Evolutionary conservation across 345 rosid genomes (phyloP).

Genomic region (Carallia brachiata): DNA sequence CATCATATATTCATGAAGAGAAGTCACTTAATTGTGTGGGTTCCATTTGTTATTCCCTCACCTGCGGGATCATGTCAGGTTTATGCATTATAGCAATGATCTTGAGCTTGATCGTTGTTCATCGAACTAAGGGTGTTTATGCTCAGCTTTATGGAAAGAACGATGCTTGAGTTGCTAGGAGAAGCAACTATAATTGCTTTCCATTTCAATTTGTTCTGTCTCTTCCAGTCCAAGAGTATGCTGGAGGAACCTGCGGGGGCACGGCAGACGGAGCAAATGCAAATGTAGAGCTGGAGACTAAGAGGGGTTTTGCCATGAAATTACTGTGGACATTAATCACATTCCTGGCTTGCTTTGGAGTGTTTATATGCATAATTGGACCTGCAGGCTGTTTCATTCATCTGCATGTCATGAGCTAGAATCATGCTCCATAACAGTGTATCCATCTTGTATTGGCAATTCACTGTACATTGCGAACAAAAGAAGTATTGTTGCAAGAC

Average conservation of each 20-base stretch:
- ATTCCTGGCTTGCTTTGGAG: background rate
- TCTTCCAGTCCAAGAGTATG: background rate
- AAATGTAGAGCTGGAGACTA: no score
- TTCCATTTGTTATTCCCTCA: conserved; percentile 55
- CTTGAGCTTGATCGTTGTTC: conserved; percentile 58
- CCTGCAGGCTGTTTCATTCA: background rate
- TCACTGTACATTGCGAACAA: no score
- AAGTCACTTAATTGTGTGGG: conserved; percentile 51
- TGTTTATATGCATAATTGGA: background rate
- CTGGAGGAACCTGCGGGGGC: background rate
- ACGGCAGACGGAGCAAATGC: background rate
- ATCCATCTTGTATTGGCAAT: no score
- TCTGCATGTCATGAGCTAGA: background rate
- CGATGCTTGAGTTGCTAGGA: conserved; percentile 32
- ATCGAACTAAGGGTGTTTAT: conserved; percentile 60
- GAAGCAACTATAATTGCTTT: conserved; percentile 11
- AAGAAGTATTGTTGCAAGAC: background rate
- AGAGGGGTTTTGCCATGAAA: no score
- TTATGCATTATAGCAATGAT: conserved; percentile 54
- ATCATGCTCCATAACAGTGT: background rate
- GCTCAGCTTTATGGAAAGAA: conserved; percentile 50
- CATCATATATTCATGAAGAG: conserved; percentile 18
- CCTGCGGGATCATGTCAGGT: conserved; percentile 57
- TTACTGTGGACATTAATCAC: background rate
- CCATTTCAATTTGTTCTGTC: background rate